phyloP scores from a whole-genome alignment of 345 rosid genomes.

The Turnera subulata region DNA sequence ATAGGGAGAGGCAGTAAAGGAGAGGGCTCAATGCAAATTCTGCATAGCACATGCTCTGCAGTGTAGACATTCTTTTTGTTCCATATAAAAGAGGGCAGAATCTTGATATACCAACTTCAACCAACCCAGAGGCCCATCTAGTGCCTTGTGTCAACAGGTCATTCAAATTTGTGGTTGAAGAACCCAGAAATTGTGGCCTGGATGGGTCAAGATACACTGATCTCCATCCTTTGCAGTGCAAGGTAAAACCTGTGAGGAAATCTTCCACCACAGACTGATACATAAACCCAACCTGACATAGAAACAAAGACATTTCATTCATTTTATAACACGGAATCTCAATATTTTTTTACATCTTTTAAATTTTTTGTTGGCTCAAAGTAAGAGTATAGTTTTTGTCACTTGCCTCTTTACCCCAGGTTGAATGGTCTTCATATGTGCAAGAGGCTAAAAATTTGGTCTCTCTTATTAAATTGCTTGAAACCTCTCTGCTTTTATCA shows the following conservation, averaged over 20 bases:
- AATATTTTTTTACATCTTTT: not conserved
- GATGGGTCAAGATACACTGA: constrained; percentile 29
- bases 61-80: constrained; percentile 19
- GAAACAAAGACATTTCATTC: not conserved
- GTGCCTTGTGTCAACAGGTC: constrained; percentile 23
- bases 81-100: constrained; percentile 44
- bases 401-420: constrained; percentile 45
- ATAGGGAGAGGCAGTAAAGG: constrained; percentile 15
- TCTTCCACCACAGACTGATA: constrained; percentile 38
- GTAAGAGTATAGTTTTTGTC: no score
- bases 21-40: constrained; percentile 16
- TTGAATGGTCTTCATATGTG: constrained; percentile 23
- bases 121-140: constrained; percentile 37
- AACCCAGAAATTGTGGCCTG: constrained; percentile 39
- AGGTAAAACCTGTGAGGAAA: constrained; percentile 30
- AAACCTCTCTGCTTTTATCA: no score
- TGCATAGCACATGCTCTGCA: constrained; percentile 24
- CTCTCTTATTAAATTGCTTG: constrained; percentile 13
- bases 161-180: constrained; percentile 16
- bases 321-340: not conserved
- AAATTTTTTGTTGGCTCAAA: no score
- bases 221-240: constrained; percentile 40
- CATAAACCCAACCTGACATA: constrained; percentile 36
- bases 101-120: constrained; percentile 26
- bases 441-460: constrained; percentile 29